Base-by-base conservation (phyloP, 2,329 filamentous ascomycete species). In the Alternaria arbusti region DNA sequence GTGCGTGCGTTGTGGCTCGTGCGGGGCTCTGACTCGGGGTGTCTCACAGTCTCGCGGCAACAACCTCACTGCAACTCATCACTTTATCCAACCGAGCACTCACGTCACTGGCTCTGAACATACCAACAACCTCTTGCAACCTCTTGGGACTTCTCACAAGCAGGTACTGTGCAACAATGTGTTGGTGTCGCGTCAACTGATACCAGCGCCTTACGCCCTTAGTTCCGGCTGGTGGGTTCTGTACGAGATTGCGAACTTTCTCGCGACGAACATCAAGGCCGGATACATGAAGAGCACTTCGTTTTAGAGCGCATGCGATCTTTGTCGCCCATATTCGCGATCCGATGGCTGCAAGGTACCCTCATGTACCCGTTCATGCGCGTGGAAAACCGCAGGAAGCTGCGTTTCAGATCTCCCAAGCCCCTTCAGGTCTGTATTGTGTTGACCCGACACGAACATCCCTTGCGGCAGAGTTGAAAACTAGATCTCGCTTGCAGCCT, bases 41-140 rank as follows among this genome's bases (percentile, higher is more conserved):
- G 63, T 65, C 50, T 65, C 63, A 65, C 63, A 65, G 50, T 17
- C 17, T 36, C 17, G 28, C 49, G 26, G 40, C 46, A 47, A 26
- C 51, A 30, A 51, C 36, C 20, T 46, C 57, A 40, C 50, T 49
- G 32, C 51, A 22, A 20, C 32, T 26, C 51, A 47, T 47, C 50
- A 55, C 44, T 60, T 63, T 57, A 60, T 36, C 46, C 57, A 44
- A 49, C 56, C 40, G 49, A 43, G 46, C 30, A 43, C 28, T 15
- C 30, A 15, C 6, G 11, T 43, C 20, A 23, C 17, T 43, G n/a
- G 40, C 17, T 43, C 25, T 36, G 13, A 12, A 36, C 20, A 26
- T 12, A 28, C 20, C 26, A n/a, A 13, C 47, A 25, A 51, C 26
- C 26, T 50, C 11, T 17, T 10, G n/a, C 46, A n/a, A 50, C 25